Base-by-base conservation (phyloP, 768 basidiomycete species). In the Russula ochroleuca region DNA sequence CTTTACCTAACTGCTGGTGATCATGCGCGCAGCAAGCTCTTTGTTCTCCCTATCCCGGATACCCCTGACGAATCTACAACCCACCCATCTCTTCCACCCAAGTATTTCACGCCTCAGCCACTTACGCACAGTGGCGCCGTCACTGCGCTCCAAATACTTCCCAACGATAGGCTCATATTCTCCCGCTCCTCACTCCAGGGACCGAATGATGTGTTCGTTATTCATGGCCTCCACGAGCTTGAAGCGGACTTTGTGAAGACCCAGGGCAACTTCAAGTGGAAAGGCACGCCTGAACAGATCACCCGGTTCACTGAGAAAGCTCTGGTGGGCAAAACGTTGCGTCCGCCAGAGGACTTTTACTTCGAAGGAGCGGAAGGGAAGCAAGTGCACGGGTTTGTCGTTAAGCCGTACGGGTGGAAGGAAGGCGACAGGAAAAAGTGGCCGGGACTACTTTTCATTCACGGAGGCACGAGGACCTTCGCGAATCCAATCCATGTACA, bases 301-400 rank as follows among this genome's bases (percentile, higher is more conserved):
- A 92, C 95, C 2, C 69, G 74, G 43, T 86, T 96, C 72, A 81
- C 88, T 0, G 78, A 77, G 47, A 72, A 78, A 10, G 79, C 78
- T 7, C 73, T 94, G 55, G 74, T 80, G 55, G 80, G 76, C 9
- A 92, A 88, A 73, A 61, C 75, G 25, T 77, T 96, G 43, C 76
- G 77, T 61, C 70, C 73, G 9, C 90, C 88, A 15, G 87, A 95
- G 69, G 85, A 91, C 62, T 91, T 98, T 71, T 93, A 87, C 85
- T 98, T 97, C 77, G 82, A 84, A 64, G 96, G 96, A 11, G 91
- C 90, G 3, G 75, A 87, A 68, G 82, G 84, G 11, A 83, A 81
- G 72, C 70, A 83, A 35, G 85, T 98, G 17, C 94, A 97, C 50
- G 94, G 92, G 6, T 98, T 88, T 88, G 77, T 85, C 15, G 67